Percentiles rank a stretch among this genome's conserved stretches.
Conservation (phyloP, 2,329 filamentous ascomycete species). For the Colletotrichum plurivorum region DNA sequence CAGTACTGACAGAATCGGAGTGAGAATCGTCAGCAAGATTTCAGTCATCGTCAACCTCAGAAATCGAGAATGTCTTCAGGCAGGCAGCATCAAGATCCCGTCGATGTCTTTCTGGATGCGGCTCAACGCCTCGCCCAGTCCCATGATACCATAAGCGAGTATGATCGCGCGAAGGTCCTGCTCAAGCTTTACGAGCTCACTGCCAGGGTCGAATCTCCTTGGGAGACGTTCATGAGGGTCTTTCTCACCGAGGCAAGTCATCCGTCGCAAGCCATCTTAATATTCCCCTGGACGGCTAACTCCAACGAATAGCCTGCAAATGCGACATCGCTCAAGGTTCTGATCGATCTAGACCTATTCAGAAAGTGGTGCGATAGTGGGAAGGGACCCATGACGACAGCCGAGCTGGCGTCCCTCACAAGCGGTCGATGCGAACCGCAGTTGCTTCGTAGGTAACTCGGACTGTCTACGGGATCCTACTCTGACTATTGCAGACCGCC, state of each 20-base stretch:
- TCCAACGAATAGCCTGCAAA: background rate
- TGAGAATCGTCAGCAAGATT: no score
- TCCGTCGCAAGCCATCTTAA: background rate
- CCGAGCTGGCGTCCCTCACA: background rate
- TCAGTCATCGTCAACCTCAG: no score
- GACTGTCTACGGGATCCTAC: no score
- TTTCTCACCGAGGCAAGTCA: constrained; percentile 6
- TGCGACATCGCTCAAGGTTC: background rate
- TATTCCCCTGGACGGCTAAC: background rate
- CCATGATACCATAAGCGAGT: background rate
- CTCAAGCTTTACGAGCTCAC: constrained; percentile 15
- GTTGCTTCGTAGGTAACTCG: constrained; percentile 13
- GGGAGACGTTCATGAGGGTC: constrained; percentile 19
- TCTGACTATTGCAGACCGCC: background rate
- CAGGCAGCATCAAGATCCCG: no score
- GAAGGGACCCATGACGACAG: background rate
- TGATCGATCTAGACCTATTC: background rate
- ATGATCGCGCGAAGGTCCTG: background rate
- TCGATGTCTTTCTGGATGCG: no score
- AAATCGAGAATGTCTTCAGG: no score
- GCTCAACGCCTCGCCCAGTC: background rate
- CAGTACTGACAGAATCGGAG: no score
- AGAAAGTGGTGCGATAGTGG: constrained; percentile 3
- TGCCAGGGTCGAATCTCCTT: constrained; percentile 14
- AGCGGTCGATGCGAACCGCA: background rate